A percentile compares a stretch with the other conserved stretches of the same genome.
Conservation (phyloP, 306 rosid species). For the Senna tora region DNA sequence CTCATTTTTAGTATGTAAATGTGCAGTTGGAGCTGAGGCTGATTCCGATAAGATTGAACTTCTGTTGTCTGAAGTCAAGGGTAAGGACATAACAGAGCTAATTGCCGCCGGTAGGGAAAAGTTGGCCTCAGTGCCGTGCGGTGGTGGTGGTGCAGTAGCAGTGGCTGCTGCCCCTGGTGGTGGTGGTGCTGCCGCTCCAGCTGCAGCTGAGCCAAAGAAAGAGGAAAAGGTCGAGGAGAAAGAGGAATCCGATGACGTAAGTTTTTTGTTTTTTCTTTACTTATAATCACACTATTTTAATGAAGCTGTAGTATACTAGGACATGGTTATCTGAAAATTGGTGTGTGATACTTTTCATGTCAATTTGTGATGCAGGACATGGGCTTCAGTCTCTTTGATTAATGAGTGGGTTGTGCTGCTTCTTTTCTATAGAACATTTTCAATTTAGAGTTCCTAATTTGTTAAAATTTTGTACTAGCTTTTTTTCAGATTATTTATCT, state of each 20-base stretch:
- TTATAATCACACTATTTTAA: neutral
- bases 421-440: neutral
- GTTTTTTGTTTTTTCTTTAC: slow-evolving; percentile 8
- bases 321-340: slow-evolving; percentile 12
- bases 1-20: neutral
- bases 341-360: slow-evolving; percentile 19
- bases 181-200: slow-evolving; percentile 52
- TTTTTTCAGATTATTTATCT: neutral
- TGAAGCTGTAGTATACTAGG: neutral
- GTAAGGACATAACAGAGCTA: slow-evolving; percentile 69
- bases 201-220: slow-evolving; percentile 71
- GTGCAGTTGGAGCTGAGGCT: slow-evolving; percentile 71
- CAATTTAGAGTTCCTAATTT: slow-evolving; percentile 21
- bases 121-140: slow-evolving; percentile 75
- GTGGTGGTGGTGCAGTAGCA: slow-evolving; percentile 57
- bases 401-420: slow-evolving; percentile 25
- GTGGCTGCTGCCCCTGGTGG: slow-evolving; percentile 44
- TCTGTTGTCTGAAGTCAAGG: slow-evolving; percentile 64
- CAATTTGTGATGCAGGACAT: slow-evolving; percentile 64
- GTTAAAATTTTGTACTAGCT: slow-evolving; percentile 39
- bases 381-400: slow-evolving; percentile 88
- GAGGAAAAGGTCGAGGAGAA: slow-evolving; percentile 83
- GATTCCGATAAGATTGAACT: slow-evolving; percentile 56
- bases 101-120: slow-evolving; percentile 75
- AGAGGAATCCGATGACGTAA: slow-evolving; percentile 83